Conservation (phyloP, 2,329 filamentous ascomycete genomes). For the Aspergillus sp. region DNA sequence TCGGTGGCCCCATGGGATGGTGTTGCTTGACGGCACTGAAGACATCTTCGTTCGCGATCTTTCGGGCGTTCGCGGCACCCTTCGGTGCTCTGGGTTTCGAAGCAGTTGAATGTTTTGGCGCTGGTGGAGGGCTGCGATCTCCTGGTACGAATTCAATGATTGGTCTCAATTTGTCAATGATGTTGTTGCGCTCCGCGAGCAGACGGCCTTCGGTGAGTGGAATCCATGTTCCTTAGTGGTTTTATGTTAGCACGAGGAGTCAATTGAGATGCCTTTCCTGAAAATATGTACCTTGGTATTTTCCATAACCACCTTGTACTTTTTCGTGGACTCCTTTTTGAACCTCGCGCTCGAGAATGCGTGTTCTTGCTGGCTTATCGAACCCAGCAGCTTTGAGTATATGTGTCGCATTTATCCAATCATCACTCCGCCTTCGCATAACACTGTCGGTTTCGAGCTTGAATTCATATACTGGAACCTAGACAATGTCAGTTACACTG, state of each 20-base stretch:
- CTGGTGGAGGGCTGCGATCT: constrained; percentile 81
- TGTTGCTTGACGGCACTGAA: constrained; percentile 26
- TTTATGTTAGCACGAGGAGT: constrained; percentile 3
- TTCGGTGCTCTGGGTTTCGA: constrained; percentile 76
- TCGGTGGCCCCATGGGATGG: constrained; percentile 30
- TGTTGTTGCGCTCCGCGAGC: constrained; percentile 79
- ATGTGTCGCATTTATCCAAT: constrained; percentile 99
- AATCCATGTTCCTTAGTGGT: constrained; percentile 76
- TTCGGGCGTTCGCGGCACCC: constrained; percentile 57
- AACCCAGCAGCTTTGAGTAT: constrained; percentile 96
- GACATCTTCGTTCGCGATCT: constrained; percentile 32
- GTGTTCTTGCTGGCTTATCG: constrained; percentile 90
- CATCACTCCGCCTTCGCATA: constrained; percentile 85
- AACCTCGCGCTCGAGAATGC: constrained; percentile 92
- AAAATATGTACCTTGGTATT: constrained; percentile 71
- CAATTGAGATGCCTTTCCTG: constrained; percentile 1
- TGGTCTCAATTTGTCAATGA: constrained; percentile 71
- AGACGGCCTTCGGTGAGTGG: constrained; percentile 73
- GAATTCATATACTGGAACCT: constrained; percentile 94
- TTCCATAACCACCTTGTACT: constrained; percentile 95
- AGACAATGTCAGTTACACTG: constrained; percentile 10
- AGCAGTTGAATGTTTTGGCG: constrained; percentile 71
- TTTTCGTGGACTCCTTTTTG: constrained; percentile 97
- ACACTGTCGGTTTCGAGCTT: constrained; percentile 86
- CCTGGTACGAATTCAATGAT: constrained; percentile 89